Percentiles rank a stretch among this genome's conserved stretches.
Conservation (phyloP, 1,284 basidiomycete genomes). For the Trichosporon faecale region DNA sequence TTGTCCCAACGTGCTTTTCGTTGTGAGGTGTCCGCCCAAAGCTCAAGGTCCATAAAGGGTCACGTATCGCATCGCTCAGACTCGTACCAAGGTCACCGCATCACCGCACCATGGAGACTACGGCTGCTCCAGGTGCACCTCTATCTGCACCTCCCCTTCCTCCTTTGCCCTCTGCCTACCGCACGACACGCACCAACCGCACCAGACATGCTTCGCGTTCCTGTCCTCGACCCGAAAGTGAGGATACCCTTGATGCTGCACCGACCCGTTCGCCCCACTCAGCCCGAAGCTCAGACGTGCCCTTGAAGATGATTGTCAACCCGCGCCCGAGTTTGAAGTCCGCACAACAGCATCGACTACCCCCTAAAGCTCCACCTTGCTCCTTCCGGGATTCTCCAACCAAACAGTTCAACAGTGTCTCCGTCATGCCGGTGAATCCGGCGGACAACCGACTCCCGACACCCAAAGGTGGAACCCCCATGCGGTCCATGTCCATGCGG, state of each 20-base stretch:
- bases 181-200: not conserved
- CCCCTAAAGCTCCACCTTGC: not conserved
- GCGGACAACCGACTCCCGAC: not conserved
- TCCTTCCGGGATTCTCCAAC: not conserved
- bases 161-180: not conserved
- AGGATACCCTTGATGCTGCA: not conserved
- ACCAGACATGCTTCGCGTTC: not conserved
- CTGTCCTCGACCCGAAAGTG: not conserved
- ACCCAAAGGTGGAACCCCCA: not conserved
- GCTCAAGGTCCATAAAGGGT: not conserved
- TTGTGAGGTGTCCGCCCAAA: not conserved
- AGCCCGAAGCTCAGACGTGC: not conserved
- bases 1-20: not conserved
- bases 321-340: not conserved
- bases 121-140: not conserved
- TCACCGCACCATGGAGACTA: not conserved
- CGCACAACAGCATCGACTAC: not conserved
- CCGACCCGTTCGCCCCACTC: not conserved
- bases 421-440: not conserved
- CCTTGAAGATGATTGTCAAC: conserved; percentile 3
- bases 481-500: not conserved
- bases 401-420: not conserved
- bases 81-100: not conserved
- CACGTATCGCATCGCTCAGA: not conserved
- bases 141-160: not conserved